Evolutionary conservation across 768 basidiomycete species (phyloP), one percentile per base, ranked within the genome.

Genomic region (Podaxis sp.): DNA sequence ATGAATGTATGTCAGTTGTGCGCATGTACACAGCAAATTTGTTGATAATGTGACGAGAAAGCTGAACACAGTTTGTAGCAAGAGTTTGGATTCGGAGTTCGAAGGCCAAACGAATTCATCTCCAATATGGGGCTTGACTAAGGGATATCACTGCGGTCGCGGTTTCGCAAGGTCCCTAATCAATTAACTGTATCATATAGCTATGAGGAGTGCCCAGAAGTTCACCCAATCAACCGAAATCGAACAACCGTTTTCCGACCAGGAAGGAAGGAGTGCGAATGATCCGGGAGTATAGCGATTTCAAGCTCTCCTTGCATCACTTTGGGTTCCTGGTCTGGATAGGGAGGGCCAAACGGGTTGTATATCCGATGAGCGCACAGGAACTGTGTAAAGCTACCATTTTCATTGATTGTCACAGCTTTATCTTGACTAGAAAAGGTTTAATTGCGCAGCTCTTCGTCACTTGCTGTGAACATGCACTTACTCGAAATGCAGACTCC

Each of bases 281-380:
- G 75, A 65, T 88, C 86, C 7, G 82, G 79, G 13, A 86, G 68
- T 30, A 84, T 73, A 11, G 78, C 76, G 24, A 86, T 74, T 66
- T 87, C 84, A 40, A 87, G 69, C 69, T 87, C 84, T n/a, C 84
- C 86, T 24, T 76, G 72, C 76, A 87, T 80, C 36, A 66, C 67
- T 68, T 48, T 55, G 15, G 51, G 49, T 26, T 41, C 38, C 30
- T 62, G 60, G 17, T 58, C 41, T n/a, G 56, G 53, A 48, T 52
- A 49, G 6, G 58, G 11, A 20, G 58, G n/a, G 63, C 62, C 49
- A 41, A 66, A 38, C 66, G 63, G 53, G 68, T 60, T 22, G 70
- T 69, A 49, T 66, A 71, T 26, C 71, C 61, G 59, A 50, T 76
- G 70, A 8, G 67, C 53, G 66, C 78, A 80, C 10, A 70, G 66